A percentile compares a stretch with the other conserved stretches of the same genome.
Evolutionary conservation across 164 flowering plant species (phyloP).

Genomic region (Magnolia kwangsiensis): DNA sequence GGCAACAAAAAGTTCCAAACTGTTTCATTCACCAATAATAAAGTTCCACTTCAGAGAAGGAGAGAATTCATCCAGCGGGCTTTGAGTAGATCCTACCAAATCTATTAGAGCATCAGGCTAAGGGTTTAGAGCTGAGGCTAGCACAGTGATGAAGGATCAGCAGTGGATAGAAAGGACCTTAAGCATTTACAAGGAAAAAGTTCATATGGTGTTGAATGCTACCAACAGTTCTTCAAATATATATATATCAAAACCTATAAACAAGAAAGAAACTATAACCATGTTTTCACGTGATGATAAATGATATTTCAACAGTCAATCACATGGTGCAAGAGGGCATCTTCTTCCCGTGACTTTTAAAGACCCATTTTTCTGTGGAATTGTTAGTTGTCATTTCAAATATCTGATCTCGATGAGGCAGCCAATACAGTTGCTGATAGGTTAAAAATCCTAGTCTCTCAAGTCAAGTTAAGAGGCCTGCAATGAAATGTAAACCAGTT

Average conservation of each 20-base stretch:
- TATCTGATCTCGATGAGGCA: neutral
- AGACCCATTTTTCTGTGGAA: neutral
- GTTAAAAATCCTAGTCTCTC: neutral
- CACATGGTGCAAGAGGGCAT: neutral
- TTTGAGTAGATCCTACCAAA: no score
- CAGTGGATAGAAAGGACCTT: neutral
- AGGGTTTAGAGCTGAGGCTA: no score
- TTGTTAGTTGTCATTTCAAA: neutral
- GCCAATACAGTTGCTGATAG: neutral
- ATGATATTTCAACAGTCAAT: no score
- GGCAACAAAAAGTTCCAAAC: no score
- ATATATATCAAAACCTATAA: no score
- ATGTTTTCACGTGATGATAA: neutral
- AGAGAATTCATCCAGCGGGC: no score
- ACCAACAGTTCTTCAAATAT: neutral
- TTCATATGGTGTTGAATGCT: neutral
- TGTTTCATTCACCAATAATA: no score
- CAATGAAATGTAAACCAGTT: neutral
- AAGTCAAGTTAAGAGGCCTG: neutral
- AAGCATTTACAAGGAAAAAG: neutral
- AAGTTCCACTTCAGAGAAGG: no score
- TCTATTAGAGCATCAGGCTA: no score
- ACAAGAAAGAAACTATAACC: neutral
- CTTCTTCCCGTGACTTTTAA: neutral
- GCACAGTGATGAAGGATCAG: neutral